phyloP scores from a whole-genome alignment of 495 filamentous ascomycete genomes.

The Trichoderma reesei region DNA sequence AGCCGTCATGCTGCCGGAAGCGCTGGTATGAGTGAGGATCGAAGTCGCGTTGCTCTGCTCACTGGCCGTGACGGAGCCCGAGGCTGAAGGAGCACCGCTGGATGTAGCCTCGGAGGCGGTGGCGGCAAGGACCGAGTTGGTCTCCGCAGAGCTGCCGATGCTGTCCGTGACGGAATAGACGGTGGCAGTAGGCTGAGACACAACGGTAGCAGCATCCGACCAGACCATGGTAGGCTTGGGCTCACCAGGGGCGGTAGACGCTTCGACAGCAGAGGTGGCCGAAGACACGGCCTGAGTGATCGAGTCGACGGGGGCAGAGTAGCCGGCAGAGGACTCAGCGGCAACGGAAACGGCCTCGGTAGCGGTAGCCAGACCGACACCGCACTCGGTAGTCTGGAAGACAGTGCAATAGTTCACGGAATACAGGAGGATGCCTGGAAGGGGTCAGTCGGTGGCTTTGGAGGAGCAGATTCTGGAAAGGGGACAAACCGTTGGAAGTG shows the following conservation, averaged over 20 bases:
- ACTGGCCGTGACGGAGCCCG: background rate
- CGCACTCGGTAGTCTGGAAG: constrained; percentile 6
- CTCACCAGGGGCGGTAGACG: background rate
- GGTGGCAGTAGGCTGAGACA: background rate
- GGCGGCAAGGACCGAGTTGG: background rate
- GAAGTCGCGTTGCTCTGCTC: background rate
- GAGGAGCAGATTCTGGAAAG: background rate
- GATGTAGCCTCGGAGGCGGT: background rate
- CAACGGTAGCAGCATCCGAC: background rate
- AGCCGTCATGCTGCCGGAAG: background rate
- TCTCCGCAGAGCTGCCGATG: background rate
- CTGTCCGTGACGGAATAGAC: background rate
- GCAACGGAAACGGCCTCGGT: background rate
- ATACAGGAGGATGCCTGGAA: constrained; percentile 5
- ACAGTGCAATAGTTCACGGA: constrained; percentile 8
- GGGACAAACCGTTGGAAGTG: constrained; percentile 6
- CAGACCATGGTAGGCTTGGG: background rate
- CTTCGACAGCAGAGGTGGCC: background rate
- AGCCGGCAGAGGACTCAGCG: background rate
- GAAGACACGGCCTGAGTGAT: background rate
- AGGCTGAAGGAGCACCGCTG: background rate
- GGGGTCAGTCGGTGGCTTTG: background rate
- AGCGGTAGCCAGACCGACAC: background rate
- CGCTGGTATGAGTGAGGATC: background rate
- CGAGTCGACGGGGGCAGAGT: background rate